Evolutionary conservation across 1,139 yeast genomes (phyloP).

Genomic region (Geotrichum aggregatum): DNA sequence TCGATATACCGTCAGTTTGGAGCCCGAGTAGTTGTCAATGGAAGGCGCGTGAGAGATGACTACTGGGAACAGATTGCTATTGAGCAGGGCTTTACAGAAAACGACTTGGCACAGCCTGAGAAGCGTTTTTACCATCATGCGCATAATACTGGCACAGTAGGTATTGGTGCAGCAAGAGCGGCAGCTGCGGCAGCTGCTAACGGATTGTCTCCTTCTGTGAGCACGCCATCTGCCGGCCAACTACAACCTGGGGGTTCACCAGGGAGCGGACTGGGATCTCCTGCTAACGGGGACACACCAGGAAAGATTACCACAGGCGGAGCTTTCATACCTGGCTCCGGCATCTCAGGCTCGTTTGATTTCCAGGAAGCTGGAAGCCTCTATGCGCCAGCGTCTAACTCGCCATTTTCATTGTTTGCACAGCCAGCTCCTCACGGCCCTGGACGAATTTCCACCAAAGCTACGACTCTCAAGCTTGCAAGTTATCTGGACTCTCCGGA

Average conservation of each 20-base stretch:
- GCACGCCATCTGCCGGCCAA: slow-evolving; percentile 3
- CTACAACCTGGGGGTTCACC: slow-evolving; percentile 10
- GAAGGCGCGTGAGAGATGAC: slow-evolving; percentile 66
- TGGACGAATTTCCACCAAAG: slow-evolving; percentile 18
- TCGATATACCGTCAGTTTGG: slow-evolving; percentile 71
- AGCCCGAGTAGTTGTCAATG: slow-evolving; percentile 57
- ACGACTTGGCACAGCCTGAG: slow-evolving; percentile 43
- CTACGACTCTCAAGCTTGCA: slow-evolving; percentile 17
- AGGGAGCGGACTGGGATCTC: slow-evolving; percentile 5
- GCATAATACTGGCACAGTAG: slow-evolving; percentile 22
- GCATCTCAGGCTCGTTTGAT: slow-evolving; percentile 33
- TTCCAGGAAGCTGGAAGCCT: slow-evolving; percentile 26
- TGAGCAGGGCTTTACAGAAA: slow-evolving; percentile 52
- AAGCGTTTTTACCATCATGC: slow-evolving; percentile 27
- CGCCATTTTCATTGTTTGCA: slow-evolving; percentile 7
- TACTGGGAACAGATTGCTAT: slow-evolving; percentile 70
- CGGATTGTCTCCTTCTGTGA: neutral
- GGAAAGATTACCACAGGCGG: slow-evolving; percentile 6
- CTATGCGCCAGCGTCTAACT: neutral
- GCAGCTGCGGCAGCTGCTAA: slow-evolving; percentile 18
- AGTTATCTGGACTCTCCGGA: slow-evolving; percentile 19
- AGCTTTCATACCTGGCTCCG: slow-evolving; percentile 33
- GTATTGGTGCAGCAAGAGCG: slow-evolving; percentile 21
- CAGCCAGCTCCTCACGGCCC: slow-evolving; percentile 11
- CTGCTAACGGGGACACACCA: neutral